Evolutionary conservation across 495 filamentous ascomycete species (phyloP).

Genomic region (Trichoderma parareesei): DNA sequence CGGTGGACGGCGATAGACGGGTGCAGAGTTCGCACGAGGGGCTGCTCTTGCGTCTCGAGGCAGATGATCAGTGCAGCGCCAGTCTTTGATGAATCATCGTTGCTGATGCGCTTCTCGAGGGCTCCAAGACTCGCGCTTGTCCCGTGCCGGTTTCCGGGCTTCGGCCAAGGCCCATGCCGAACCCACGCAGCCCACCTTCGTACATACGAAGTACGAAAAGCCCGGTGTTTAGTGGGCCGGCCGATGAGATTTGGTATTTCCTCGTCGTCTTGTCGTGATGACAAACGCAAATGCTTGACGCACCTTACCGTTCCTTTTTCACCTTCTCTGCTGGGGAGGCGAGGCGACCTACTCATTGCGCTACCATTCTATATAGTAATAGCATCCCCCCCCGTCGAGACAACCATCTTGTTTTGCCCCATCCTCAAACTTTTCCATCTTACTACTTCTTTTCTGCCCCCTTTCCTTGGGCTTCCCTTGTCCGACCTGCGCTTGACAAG

Average conservation of each 20-base stretch:
- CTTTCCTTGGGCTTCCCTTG: not conserved
- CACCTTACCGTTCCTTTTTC: not conserved
- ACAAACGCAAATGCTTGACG: not conserved
- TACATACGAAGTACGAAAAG: slow-evolving; percentile 1
- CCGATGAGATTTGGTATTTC: not conserved
- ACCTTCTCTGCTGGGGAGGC: not conserved
- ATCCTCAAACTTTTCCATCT: not conserved
- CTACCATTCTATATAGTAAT: slow-evolving; percentile 3
- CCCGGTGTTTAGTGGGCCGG: not conserved
- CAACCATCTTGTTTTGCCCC: not conserved
- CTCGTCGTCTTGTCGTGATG: not conserved
- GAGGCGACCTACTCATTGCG: not conserved
- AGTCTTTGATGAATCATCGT: too few relatives aligned
- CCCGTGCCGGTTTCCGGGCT: slow-evolving; percentile 2
- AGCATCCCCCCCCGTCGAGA: not conserved
- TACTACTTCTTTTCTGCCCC: not conserved
- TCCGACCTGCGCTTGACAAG: not conserved
- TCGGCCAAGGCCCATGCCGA: slow-evolving; percentile 1
- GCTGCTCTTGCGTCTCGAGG: not conserved
- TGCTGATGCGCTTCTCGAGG: too few relatives aligned
- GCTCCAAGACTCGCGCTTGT: not conserved
- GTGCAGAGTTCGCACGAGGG: not conserved
- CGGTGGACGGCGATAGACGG: not conserved
- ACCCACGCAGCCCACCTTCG: not conserved
- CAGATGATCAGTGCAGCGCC: too few relatives aligned